Conservation (phyloP, 2,329 filamentous ascomycete genomes). For the Exserohilum rostratum region DNA sequence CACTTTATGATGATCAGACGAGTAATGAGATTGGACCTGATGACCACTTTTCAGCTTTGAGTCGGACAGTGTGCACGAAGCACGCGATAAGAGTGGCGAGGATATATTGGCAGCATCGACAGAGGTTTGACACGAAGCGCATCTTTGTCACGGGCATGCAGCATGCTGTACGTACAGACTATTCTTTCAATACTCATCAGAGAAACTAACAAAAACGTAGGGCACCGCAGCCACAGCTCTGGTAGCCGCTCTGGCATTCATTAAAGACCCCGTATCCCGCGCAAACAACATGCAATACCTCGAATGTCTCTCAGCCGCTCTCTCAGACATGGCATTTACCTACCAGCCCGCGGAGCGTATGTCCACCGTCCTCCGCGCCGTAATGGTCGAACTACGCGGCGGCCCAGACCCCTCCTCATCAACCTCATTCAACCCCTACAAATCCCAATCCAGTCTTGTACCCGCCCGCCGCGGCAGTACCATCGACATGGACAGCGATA, state of each 20-base stretch:
- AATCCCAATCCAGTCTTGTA: slow-evolving; percentile 31
- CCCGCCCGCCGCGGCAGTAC: slow-evolving; percentile 40
- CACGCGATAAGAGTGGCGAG: slow-evolving; percentile 60
- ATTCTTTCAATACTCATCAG: background rate
- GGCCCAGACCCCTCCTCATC: slow-evolving; percentile 16
- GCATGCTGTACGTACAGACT: slow-evolving; percentile 50
- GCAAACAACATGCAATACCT: slow-evolving; percentile 57
- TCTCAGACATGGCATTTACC: slow-evolving; percentile 60
- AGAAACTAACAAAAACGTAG: slow-evolving; percentile 16
- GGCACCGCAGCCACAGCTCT: slow-evolving; percentile 62
- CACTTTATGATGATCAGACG: slow-evolving; percentile 55
- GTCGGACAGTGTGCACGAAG: slow-evolving; percentile 61
- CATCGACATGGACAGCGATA: slow-evolving; percentile 25
- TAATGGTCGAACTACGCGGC: slow-evolving; percentile 56
- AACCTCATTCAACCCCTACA: slow-evolving; percentile 31
- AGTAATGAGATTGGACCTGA: slow-evolving; percentile 45
- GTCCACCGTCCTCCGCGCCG: slow-evolving; percentile 59
- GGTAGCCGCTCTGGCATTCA: slow-evolving; percentile 55
- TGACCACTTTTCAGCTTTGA: slow-evolving; percentile 55
- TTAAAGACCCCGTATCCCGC: slow-evolving; percentile 48
- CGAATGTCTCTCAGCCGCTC: slow-evolving; percentile 59
- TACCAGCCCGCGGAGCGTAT: slow-evolving; percentile 63
- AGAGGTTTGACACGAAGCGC: slow-evolving; percentile 59
- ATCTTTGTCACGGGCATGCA: slow-evolving; percentile 60
- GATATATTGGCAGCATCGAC: slow-evolving; percentile 63